Percentiles rank a stretch among this genome's conserved stretches.
phyloP scores from a whole-genome alignment of 2,329 filamentous ascomycete genomes.

The Beauveria sp. region DNA sequence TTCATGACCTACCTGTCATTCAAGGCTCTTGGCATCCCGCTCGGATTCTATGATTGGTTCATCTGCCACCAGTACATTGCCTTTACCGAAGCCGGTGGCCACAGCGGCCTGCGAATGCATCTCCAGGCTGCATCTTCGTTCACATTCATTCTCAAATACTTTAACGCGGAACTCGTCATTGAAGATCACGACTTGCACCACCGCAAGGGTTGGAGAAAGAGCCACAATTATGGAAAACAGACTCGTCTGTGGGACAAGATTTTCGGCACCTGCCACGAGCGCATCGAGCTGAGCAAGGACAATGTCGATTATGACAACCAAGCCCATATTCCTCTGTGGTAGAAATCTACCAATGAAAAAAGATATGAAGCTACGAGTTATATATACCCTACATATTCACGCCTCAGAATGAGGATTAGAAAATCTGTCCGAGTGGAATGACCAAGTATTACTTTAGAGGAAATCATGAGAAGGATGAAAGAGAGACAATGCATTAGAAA shows the following conservation, averaged over 20 bases:
- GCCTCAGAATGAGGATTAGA: too few species aligned
- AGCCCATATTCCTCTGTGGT: neutral
- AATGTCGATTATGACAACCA: constrained; percentile 25
- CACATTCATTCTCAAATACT: constrained; percentile 23
- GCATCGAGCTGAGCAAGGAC: constrained; percentile 24
- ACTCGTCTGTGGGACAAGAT: constrained; percentile 26
- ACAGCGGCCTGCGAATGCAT: constrained; percentile 29
- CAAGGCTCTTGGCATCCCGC: constrained; percentile 25
- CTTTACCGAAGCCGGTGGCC: constrained; percentile 28
- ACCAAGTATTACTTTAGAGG: too few species aligned
- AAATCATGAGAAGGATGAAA: too few species aligned
- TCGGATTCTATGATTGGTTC: constrained; percentile 39
- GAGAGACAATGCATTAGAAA: too few species aligned
- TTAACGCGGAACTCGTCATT: constrained; percentile 27
- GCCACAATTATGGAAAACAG: constrained; percentile 29
- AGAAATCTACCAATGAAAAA: too few species aligned
- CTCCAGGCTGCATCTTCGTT: constrained; percentile 24
- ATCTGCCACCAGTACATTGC: constrained; percentile 35
- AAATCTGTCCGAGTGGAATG: too few species aligned
- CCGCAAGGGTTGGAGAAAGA: constrained; percentile 26
- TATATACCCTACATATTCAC: too few species aligned
- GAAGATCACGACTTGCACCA: constrained; percentile 25
- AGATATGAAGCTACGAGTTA: too few species aligned
- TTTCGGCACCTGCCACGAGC: constrained; percentile 26
- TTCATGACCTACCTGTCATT: constrained; percentile 28